Evolutionary conservation across 176 grass and related monocot genomes (phyloP), one percentile per base, ranked within the genome.

Genomic region (Lolium perenne): DNA sequence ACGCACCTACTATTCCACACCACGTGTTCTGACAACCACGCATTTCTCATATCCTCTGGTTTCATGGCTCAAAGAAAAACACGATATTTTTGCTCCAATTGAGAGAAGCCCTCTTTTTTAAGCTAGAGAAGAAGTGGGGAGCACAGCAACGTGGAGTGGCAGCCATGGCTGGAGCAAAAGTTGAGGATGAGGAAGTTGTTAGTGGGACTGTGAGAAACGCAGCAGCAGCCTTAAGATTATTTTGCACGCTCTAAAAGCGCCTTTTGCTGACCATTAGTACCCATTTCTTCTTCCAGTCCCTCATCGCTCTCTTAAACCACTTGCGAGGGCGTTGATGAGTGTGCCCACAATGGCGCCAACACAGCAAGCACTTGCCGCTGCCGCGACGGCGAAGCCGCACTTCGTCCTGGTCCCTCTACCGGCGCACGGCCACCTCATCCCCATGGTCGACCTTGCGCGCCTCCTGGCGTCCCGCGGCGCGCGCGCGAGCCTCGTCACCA

Each of bases 401-500:
- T 95, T 93, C 76, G 41, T 95, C 4, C 14, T 95, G 47, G 87
- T 91, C 16, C 93, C 93, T 17, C 64, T 95, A 17, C 8, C 83
- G 25, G 76, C 91, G 45, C 91, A 91, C 38, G 93, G 93, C n/a
- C 93, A 95, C 72, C 73, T 74, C 35, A 91, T 95, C 71, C 91
- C 93, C 26, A 93, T 93, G 93, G 83, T 83, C 26, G 86, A 91
- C 80, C 29, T 95, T n/a, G 88, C 93, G 6, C 38, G 16, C 75
- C 83, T 95, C 78, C 88, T 95, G 17, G 76, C 93, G 0, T 57
- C 59, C 20, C 91, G 83, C 50, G 90, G 88, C 2, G 80, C 66
- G 14, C 80, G 80, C 2, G 75, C 21, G 2, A 95, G 75, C 86
- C 25, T 95, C 32, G 79, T 91, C 74, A 84, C 76, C 10, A 95